phyloP scores from a whole-genome alignment of 2,329 filamentous ascomycete genomes.

The Hymenoscyphus fraxineus region DNA sequence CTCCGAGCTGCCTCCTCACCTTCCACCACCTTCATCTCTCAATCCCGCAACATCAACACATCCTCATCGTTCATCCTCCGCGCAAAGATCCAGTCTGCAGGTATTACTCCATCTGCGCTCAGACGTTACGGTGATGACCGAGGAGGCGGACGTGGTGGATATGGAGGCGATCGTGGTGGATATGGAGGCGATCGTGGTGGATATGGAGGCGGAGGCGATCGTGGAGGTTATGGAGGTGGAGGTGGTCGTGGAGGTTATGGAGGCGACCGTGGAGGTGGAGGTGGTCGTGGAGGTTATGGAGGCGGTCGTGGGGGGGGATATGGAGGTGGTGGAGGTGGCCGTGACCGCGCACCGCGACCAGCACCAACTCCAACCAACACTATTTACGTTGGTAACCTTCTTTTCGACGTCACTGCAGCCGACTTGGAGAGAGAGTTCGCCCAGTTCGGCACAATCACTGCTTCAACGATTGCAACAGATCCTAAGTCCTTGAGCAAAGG shows the following conservation, averaged over 20 bases:
- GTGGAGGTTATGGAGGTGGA: background rate
- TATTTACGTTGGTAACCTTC: constrained; percentile 66
- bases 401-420: constrained; percentile 61
- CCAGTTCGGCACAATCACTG: constrained; percentile 52
- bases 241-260: background rate
- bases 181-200: constrained; percentile 3
- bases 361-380: constrained; percentile 10
- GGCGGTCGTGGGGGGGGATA: background rate
- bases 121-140: constrained; percentile 44
- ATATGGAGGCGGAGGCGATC: background rate
- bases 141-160: background rate
- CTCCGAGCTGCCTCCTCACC: constrained; percentile 50
- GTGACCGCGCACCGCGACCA: background rate
- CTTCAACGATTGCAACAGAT: constrained; percentile 56
- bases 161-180: background rate
- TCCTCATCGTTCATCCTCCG: constrained; percentile 33
- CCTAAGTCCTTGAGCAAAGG: constrained; percentile 64
- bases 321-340: background rate
- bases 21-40: constrained; percentile 41
- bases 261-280: background rate
- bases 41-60: constrained; percentile 39
- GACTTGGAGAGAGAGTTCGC: constrained; percentile 57
- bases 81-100: constrained; percentile 32
- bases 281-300: background rate
- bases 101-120: constrained; percentile 39